These are phyloP conservation scores for Calocybe cyanea DNA, from an alignment of 768 basidiomycete species.

Conservation along the genomic window DNA sequence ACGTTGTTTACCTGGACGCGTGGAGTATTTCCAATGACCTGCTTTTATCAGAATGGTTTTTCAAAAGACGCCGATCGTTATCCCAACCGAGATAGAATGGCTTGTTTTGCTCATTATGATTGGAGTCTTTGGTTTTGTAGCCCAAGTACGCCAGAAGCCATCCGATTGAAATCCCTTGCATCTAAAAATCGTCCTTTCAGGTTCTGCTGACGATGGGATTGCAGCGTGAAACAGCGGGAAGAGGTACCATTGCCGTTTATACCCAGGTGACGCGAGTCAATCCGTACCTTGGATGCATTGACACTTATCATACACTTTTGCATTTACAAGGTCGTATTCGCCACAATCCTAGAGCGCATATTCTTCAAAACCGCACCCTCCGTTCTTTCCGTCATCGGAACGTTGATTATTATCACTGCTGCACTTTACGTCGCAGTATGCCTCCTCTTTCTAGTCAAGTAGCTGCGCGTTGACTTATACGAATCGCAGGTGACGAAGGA, in stretches of 20 bases:
- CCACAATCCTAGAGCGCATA: conserved; percentile 57
- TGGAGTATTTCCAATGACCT: background rate
- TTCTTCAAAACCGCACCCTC: conserved; percentile 63
- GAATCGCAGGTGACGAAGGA: conserved; percentile 9
- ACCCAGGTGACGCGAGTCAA: conserved; percentile 18
- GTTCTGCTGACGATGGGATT: conserved; percentile 53
- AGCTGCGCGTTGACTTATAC: background rate
- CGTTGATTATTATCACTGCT: conserved; percentile 56
- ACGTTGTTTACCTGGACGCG: conserved; percentile 12
- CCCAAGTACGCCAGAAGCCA: conserved; percentile 43
- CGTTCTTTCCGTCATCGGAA: conserved; percentile 56
- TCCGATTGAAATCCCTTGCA: conserved; percentile 43
- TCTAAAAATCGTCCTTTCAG: conserved; percentile 18
- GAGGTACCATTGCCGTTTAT: conserved; percentile 59
- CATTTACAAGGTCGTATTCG: conserved; percentile 56
- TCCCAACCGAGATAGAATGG: conserved; percentile 47
- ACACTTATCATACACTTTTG: background rate
- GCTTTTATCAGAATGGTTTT: conserved; percentile 38
- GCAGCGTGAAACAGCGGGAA: conserved; percentile 41
- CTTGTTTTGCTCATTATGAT: conserved; percentile 44
- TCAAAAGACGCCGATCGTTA: conserved; percentile 34
- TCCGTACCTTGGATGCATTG: background rate
- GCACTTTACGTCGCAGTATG: conserved; percentile 67
- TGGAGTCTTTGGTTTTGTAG: conserved; percentile 48
- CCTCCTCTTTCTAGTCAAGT: background rate